Evolutionary conservation across 208 protist species (phyloP).

Genomic region (Kentomonas sorsogonicus): DNA sequence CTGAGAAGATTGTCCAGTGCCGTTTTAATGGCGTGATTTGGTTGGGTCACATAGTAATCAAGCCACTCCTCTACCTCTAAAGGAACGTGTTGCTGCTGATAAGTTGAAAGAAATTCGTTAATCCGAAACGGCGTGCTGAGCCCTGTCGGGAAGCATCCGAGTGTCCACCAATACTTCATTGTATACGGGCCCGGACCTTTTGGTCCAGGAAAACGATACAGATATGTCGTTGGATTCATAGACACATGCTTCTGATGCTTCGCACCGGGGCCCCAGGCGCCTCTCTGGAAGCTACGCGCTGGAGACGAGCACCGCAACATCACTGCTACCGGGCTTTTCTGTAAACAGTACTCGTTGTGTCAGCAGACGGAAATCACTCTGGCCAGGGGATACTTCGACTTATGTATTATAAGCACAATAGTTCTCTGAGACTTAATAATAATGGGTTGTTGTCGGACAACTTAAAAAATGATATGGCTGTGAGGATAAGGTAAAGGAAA

Average conservation of each 20-base stretch:
- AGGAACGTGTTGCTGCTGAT: conserved; percentile 82
- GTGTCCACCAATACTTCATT: conserved; percentile 91
- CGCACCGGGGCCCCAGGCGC: conserved; percentile 73
- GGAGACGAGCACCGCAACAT: conserved; percentile 19
- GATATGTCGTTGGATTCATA: conserved; percentile 73
- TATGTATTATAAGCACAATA: too few species aligned
- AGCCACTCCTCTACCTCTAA: conserved; percentile 87
- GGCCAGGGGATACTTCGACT: too few species aligned
- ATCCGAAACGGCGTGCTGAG: conserved; percentile 74
- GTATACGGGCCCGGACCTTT: conserved; percentile 77
- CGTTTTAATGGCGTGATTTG: too few species aligned
- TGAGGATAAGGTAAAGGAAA: background rate
- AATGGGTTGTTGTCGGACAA: conserved; percentile 3
- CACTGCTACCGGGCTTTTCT: too few species aligned
- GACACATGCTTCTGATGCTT: conserved; percentile 89
- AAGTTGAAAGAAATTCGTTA: conserved; percentile 72
- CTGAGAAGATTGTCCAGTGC: too few species aligned
- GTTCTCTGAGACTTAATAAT: too few species aligned
- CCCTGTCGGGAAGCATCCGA: conserved; percentile 85
- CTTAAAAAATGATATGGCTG: background rate
- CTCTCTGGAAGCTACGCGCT: conserved; percentile 65
- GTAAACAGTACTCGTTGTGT: too few species aligned
- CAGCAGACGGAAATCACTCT: too few species aligned
- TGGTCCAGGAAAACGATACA: conserved; percentile 80
- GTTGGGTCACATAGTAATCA: conserved; percentile 59